Conservation (phyloP, 2,329 filamentous ascomycete genomes). For the Pseudogymnoascus sp. region DNA sequence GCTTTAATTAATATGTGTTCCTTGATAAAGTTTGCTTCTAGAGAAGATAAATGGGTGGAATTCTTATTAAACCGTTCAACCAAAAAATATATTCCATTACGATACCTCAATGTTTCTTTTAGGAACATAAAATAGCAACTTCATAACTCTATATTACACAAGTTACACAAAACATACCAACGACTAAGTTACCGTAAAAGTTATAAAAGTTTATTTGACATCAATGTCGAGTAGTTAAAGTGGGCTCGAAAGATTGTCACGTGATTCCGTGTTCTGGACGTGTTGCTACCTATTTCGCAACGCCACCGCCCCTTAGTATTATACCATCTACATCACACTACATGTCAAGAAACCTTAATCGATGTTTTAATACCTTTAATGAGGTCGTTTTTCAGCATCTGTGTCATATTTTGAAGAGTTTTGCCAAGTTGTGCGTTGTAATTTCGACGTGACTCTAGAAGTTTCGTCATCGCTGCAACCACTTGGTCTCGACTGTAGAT, state of each 20-base stretch:
- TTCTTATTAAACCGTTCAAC: too few relatives aligned
- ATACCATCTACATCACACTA: not conserved
- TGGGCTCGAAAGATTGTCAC: not conserved
- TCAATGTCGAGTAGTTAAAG: not conserved
- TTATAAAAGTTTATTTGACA: not conserved
- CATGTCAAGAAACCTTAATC: not conserved
- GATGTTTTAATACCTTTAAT: not conserved
- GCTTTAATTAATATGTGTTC: too few relatives aligned
- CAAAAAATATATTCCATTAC: too few relatives aligned
- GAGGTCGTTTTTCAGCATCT: not conserved
- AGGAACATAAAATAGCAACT: too few relatives aligned
- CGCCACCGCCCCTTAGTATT: not conserved
- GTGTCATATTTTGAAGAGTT: not conserved
- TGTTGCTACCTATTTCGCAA: not conserved
- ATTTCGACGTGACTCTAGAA: not conserved
- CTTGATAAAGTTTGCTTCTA: too few relatives aligned
- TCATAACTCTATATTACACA: too few relatives aligned
- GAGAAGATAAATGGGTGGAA: too few relatives aligned
- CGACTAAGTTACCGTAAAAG: not conserved
- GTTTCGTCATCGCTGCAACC: not conserved
- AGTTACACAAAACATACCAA: not conserved
- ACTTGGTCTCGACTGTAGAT: not conserved
- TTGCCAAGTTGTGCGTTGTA: not conserved
- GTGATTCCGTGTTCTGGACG: not conserved
- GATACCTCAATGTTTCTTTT: too few relatives aligned